Conservation (phyloP, 495 filamentous ascomycete species). For the Aspergillus panamensis region DNA sequence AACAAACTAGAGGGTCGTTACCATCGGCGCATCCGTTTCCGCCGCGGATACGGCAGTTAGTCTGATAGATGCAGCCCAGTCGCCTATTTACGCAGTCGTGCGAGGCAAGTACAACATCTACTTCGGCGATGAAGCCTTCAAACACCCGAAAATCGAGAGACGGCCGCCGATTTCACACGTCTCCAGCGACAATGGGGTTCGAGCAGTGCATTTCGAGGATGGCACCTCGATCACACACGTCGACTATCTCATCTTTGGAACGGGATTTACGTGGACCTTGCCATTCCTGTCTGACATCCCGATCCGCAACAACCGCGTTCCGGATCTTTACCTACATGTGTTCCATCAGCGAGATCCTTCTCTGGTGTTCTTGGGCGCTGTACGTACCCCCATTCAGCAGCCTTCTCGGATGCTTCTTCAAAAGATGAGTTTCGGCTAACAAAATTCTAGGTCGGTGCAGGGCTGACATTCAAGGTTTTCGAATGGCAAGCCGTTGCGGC, state of each 20-base stretch:
- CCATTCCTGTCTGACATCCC: conserved; percentile 51
- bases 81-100: conserved; percentile 37
- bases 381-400: conserved; percentile 27
- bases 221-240: conserved; percentile 45
- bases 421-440: conserved; percentile 23
- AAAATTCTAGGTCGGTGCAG: conserved; percentile 47
- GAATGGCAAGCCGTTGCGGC: conserved; percentile 60
- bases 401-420: neutral
- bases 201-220: conserved; percentile 46
- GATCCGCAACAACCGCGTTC: conserved; percentile 51
- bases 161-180: conserved; percentile 47
- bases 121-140: conserved; percentile 51
- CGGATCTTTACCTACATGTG: conserved; percentile 54
- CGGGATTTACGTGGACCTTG: conserved; percentile 54
- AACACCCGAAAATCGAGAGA: conserved; percentile 44
- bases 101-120: conserved; percentile 46
- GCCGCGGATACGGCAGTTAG: conserved; percentile 41
- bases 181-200: conserved; percentile 33
- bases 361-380: conserved; percentile 38
- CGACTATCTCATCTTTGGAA: conserved; percentile 57
- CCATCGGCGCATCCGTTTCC: conserved; percentile 43
- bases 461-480: conserved; percentile 56
- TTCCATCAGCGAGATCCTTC: conserved; percentile 45
- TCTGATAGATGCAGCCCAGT: conserved; percentile 30
- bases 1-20: conserved; percentile 36